These are phyloP conservation scores for Berberis thunbergii DNA, from an alignment of 164 flowering plant species.

Conservation along the genomic window DNA sequence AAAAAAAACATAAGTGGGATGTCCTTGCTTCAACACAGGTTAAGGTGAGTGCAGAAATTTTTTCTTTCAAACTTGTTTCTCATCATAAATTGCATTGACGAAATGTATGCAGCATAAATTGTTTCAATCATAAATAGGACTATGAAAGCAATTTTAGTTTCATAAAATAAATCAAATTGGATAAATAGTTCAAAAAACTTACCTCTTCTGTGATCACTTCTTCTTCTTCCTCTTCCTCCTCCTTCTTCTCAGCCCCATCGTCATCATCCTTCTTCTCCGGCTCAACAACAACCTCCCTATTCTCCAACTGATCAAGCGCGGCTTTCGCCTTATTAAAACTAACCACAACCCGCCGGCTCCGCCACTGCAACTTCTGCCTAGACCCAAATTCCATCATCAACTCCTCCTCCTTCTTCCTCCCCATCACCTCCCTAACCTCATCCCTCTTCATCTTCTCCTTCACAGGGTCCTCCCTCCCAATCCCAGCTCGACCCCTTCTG, in stretches of 20 bases:
- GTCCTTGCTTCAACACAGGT: too few relatives aligned
- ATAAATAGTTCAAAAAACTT: slow-evolving; percentile 4
- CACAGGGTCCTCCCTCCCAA: slow-evolving; percentile 64
- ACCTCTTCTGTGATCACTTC: slow-evolving; percentile 76
- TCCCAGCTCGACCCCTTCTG: slow-evolving; percentile 32
- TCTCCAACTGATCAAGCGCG: slow-evolving; percentile 71
- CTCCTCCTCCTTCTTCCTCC: slow-evolving; percentile 39
- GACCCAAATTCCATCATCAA: slow-evolving; percentile 63
- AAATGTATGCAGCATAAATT: too few relatives aligned
- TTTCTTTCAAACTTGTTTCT: too few relatives aligned
- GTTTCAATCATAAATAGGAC: too few relatives aligned
- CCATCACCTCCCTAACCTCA: slow-evolving; percentile 28
- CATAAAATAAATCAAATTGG: neutral
- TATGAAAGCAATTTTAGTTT: too few relatives aligned
- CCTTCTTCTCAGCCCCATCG: slow-evolving; percentile 29
- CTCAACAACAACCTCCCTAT: slow-evolving; percentile 48
- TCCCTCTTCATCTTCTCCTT: slow-evolving; percentile 64
- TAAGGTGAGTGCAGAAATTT: too few relatives aligned
- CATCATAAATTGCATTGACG: too few relatives aligned
- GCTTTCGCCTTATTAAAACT: slow-evolving; percentile 24
- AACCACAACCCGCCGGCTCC: too few relatives aligned
- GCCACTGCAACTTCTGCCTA: too few relatives aligned
- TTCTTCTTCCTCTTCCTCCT: slow-evolving; percentile 20
- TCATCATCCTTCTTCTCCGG: slow-evolving; percentile 35
- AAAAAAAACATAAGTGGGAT: too few relatives aligned